Percentiles rank a stretch among this genome's conserved stretches.
These are phyloP conservation scores for Polytrichum formosum DNA, from an alignment of 225 moss, liverwort and hornwort genomes.

Conservation along the genomic window DNA sequence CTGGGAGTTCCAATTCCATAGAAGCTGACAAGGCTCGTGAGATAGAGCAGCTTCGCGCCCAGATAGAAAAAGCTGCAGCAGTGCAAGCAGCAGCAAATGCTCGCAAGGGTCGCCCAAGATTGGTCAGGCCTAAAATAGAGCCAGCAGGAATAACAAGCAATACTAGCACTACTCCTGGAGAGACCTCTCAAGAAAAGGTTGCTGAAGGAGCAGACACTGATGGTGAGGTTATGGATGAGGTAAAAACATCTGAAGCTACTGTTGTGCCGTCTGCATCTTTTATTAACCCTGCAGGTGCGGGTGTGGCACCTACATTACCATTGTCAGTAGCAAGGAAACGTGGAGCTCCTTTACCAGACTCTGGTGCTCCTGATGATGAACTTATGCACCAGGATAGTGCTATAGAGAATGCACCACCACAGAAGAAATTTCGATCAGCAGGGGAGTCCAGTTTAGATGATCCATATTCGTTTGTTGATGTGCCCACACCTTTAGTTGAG, in stretches of 20 bases:
- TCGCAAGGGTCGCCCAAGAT: conserved; percentile 73
- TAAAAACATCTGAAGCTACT: conserved; percentile 25
- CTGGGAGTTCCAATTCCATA: conserved; percentile 23
- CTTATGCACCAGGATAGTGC: conserved; percentile 32
- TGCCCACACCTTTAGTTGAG: conserved; percentile 11
- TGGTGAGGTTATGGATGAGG: conserved; percentile 51
- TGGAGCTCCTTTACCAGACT: conserved; percentile 44
- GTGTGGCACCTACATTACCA: conserved; percentile 36
- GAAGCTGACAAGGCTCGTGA: conserved; percentile 37
- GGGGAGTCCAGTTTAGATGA: conserved; percentile 46
- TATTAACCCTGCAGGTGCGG: conserved; percentile 32
- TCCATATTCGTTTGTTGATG: conserved; percentile 6
- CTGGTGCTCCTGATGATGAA: conserved; percentile 38
- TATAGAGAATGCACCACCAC: conserved; percentile 69
- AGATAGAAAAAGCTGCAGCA: conserved; percentile 73
- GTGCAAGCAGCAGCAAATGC: conserved; percentile 45
- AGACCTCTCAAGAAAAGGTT: conserved; percentile 49
- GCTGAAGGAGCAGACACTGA: conserved; percentile 59
- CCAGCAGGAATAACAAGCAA: conserved; percentile 53
- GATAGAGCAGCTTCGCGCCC: conserved; percentile 70
- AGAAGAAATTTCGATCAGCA: conserved; percentile 67
- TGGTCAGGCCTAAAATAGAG: conserved; percentile 91
- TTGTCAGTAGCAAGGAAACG: conserved; percentile 55
- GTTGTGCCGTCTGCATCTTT: conserved; percentile 24
- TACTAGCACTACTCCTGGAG: conserved; percentile 56